Conservation (phyloP, 1,284 basidiomycete genomes). For the Pseudozyma tsukubaensis region DNA sequence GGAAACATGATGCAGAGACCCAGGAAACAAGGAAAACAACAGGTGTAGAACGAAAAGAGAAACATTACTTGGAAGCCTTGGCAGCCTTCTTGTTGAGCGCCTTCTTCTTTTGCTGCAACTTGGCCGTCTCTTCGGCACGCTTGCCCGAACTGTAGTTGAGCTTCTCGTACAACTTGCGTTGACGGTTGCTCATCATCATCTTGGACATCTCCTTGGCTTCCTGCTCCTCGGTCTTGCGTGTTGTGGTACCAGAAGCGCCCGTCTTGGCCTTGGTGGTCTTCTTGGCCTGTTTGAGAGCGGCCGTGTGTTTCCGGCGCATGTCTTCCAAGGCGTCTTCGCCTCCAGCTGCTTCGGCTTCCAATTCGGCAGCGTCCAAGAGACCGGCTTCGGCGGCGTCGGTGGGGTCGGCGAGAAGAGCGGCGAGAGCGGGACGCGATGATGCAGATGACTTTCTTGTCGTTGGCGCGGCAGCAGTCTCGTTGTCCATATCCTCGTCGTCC, state of each 20-base stretch:
- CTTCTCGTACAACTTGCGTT: slow-evolving; percentile 93
- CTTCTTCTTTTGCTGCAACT: slow-evolving; percentile 63
- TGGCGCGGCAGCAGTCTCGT: slow-evolving; percentile 7
- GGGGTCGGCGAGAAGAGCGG: slow-evolving; percentile 74
- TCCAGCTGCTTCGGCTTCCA: slow-evolving; percentile 91
- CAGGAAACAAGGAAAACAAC: not conserved
- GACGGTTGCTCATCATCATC: slow-evolving; percentile 98
- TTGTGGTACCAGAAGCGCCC: slow-evolving; percentile 68
- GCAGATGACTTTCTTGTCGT: slow-evolving; percentile 19
- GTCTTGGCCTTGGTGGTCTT: slow-evolving; percentile 44
- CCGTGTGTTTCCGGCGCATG: slow-evolving; percentile 70
- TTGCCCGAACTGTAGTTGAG: slow-evolving; percentile 89
- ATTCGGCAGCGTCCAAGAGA: slow-evolving; percentile 85
- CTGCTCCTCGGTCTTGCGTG: slow-evolving; percentile 75
- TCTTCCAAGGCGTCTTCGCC: slow-evolving; percentile 84
- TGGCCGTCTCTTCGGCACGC: slow-evolving; percentile 76
- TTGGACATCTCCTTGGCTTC: slow-evolving; percentile 79
- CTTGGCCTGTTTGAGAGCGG: slow-evolving; percentile 57
- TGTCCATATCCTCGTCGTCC: slow-evolving; percentile 69
- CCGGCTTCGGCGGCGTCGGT: slow-evolving; percentile 75
- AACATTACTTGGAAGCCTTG: slow-evolving; percentile 27
- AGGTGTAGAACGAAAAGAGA: not conserved
- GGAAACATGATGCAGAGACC: not conserved
- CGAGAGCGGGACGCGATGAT: slow-evolving; percentile 43
- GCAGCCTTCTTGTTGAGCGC: slow-evolving; percentile 49